phyloP scores from a whole-genome alignment of 345 rosid species.

The Erodium maritimum region DNA sequence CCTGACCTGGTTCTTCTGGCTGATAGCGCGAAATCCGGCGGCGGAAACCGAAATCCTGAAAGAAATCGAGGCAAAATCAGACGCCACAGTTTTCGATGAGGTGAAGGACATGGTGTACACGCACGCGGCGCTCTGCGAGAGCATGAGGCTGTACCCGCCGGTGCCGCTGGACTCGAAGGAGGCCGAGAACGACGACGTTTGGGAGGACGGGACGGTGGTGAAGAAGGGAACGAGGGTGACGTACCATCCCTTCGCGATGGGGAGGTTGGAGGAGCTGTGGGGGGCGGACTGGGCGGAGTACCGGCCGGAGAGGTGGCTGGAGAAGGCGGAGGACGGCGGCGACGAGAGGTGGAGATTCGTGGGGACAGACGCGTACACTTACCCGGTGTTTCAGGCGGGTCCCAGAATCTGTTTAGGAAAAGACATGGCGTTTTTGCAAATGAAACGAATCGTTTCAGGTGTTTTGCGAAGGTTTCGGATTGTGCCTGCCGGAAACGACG shows the following conservation, averaged over 20 bases:
- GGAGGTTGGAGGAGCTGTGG: slow-evolving; percentile 35
- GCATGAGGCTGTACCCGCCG: slow-evolving; percentile 55
- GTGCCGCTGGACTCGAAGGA: slow-evolving; percentile 30
- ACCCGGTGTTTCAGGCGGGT: background rate
- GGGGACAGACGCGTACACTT: background rate
- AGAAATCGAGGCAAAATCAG: slow-evolving; percentile 18
- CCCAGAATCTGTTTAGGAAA: background rate
- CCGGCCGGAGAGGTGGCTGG: slow-evolving; percentile 35
- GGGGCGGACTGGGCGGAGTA: slow-evolving; percentile 34
- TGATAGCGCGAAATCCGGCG: slow-evolving; percentile 29
- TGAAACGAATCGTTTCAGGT: background rate
- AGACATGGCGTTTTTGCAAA: slow-evolving; percentile 1
- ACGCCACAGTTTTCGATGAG: slow-evolving; percentile 11
- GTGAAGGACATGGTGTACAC: slow-evolving; percentile 45
- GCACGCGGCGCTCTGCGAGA: slow-evolving; percentile 42
- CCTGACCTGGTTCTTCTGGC: slow-evolving; percentile 66
- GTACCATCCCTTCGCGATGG: slow-evolving; percentile 43
- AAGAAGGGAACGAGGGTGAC: slow-evolving; percentile 22
- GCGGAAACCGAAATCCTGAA: slow-evolving; percentile 24
- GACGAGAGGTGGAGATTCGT: background rate
- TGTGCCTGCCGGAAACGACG: background rate
- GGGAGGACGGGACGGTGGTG: slow-evolving; percentile 16
- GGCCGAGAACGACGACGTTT: slow-evolving; percentile 17
- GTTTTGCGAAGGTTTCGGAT: background rate
- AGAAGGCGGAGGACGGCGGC: slow-evolving; percentile 10